phyloP scores from a whole-genome alignment of 2,329 filamentous ascomycete genomes.

The Pseudopithomyces chartarum region DNA sequence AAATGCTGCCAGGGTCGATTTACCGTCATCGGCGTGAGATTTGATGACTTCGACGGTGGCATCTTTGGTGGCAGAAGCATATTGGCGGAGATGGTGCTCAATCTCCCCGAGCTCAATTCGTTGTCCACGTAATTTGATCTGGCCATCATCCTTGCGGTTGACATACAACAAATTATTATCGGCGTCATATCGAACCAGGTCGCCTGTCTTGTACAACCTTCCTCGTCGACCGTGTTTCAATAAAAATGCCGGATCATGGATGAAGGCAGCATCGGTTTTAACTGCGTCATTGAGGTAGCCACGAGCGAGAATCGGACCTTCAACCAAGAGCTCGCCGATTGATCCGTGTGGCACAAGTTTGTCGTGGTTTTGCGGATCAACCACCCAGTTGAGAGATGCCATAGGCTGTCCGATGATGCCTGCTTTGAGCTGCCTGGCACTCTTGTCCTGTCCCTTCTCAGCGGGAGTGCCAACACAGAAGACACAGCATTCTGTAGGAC shows the following conservation, averaged over 20 bases:
- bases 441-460: neutral
- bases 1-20: too few relatives aligned
- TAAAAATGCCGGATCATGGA: conserved; percentile 54
- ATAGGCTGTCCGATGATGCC: neutral
- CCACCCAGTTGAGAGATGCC: neutral
- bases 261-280: conserved; percentile 39
- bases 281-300: conserved; percentile 24
- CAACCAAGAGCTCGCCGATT: neutral
- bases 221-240: neutral
- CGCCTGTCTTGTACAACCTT: conserved; percentile 20
- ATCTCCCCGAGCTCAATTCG: conserved; percentile 33
- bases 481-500: neutral
- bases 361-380: neutral
- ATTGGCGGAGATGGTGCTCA: conserved; percentile 49
- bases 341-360: neutral
- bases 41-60: too few relatives aligned
- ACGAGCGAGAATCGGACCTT: conserved; percentile 13
- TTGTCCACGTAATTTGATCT: conserved; percentile 22
- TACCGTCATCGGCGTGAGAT: too few relatives aligned
- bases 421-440: neutral
- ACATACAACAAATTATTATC: conserved; percentile 16
- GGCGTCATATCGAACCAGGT: conserved; percentile 13
- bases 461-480: neutral
- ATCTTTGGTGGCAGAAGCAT: too few relatives aligned
- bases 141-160: conserved; percentile 16